Evolutionary conservation across 768 basidiomycete species (phyloP).

Genomic region (Paxillus involutus): DNA sequence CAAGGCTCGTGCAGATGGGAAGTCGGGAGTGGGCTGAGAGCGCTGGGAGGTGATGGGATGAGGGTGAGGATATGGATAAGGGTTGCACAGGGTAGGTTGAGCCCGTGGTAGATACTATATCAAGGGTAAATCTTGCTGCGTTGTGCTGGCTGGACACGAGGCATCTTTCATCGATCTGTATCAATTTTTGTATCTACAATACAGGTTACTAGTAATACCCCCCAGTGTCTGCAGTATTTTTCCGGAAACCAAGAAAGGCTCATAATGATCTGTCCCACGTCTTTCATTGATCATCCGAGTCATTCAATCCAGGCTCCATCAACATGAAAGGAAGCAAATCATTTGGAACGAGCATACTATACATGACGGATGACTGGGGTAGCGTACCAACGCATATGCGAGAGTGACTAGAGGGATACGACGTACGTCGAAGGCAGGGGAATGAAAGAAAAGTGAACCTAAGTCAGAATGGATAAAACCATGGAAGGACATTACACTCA

Average conservation of each 20-base stretch:
- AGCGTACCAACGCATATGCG: slow-evolving; percentile 21
- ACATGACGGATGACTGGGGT: slow-evolving; percentile 17
- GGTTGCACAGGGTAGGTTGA: too few species aligned
- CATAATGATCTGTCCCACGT: too few species aligned
- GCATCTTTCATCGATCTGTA: background rate
- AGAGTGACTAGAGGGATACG: slow-evolving; percentile 7
- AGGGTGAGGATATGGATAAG: background rate
- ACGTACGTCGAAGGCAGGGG: slow-evolving; percentile 3
- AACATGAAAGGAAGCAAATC: background rate
- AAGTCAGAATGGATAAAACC: background rate
- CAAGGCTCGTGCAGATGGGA: slow-evolving; percentile 85
- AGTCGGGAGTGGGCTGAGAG: slow-evolving; percentile 80
- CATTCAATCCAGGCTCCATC: slow-evolving; percentile 8
- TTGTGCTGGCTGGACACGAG: background rate
- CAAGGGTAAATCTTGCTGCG: too few species aligned
- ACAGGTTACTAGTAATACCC: too few species aligned
- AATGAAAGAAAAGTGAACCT: background rate
- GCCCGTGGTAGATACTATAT: too few species aligned
- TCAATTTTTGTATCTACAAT: background rate
- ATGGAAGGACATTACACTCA: too few species aligned
- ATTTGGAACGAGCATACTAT: slow-evolving; percentile 18
- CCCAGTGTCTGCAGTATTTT: too few species aligned
- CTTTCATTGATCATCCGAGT: background rate
- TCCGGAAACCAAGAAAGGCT: too few species aligned
- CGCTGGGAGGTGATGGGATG: slow-evolving; percentile 24